Evolutionary conservation across 208 protist genomes (phyloP).

Genomic region (Acanthamoeba lenticulata): DNA sequence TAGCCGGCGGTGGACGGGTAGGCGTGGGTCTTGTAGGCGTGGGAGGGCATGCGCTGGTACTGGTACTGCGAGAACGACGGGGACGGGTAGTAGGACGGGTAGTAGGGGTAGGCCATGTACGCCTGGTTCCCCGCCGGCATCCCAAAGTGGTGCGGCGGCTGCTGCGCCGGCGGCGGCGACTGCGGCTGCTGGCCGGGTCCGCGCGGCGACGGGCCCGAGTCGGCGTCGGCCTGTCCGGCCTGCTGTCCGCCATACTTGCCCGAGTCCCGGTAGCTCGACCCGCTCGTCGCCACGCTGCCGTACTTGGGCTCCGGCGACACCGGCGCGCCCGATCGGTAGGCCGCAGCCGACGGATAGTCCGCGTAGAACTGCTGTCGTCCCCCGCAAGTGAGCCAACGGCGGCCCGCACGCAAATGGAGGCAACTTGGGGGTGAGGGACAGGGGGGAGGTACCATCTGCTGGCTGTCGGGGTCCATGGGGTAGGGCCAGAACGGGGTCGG

Average conservation of each 20-base stretch:
- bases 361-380: not conserved
- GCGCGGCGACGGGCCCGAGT: not conserved
- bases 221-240: not conserved
- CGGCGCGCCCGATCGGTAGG: not conserved
- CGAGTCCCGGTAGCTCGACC: not conserved
- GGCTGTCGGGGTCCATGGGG: not conserved
- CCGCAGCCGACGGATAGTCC: not conserved
- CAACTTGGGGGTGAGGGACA: not conserved
- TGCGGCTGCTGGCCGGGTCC: not conserved
- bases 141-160: not conserved
- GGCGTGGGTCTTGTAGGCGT: not conserved
- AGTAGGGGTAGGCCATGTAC: not conserved
- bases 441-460: not conserved
- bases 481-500: conserved; percentile 12
- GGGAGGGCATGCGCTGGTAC: not conserved
- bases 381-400: not conserved
- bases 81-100: not conserved
- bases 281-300: not conserved
- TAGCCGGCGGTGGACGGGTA: not conserved
- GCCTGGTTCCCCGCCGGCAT: not conserved
- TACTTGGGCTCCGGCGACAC: conserved; percentile 21
- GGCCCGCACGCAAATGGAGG: not conserved
- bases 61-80: not conserved
- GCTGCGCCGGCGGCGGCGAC: not conserved
- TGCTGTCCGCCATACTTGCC: not conserved